Percentiles rank a stretch among this genome's conserved stretches.
Conservation (phyloP, 2,329 filamentous ascomycete genomes). For the Trichoderma sp. region DNA sequence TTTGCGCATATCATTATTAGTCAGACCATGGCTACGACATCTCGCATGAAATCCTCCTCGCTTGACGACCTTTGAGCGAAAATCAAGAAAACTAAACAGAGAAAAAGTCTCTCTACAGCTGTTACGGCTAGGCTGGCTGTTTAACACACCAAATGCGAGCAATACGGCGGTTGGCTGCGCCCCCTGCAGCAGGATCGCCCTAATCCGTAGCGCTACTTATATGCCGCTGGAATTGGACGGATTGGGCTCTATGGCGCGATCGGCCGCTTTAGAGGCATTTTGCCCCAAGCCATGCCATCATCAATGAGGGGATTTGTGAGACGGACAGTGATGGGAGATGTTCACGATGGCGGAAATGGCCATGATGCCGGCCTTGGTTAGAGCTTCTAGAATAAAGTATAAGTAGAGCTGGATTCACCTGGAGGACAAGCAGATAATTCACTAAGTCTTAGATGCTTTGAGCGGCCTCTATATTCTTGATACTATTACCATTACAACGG, state of each 20-base stretch:
- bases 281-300: conserved; percentile 10
- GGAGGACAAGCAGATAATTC: not conserved
- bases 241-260: conserved; percentile 1
- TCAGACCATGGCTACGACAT: not conserved
- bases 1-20: not conserved
- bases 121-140: not conserved
- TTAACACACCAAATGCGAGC: conserved; percentile 1
- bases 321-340: not conserved
- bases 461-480: not conserved
- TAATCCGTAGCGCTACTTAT: not conserved
- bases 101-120: not conserved
- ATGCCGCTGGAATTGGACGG: not conserved
- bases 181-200: not conserved
- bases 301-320: not conserved
- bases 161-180: conserved; percentile 3
- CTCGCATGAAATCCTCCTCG: not conserved
- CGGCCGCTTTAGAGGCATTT: not conserved
- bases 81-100: not conserved
- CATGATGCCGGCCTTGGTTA: not conserved
- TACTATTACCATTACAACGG: not conserved
- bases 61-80: not conserved
- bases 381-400: not conserved
- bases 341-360: not conserved
- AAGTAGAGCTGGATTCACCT: not conserved
- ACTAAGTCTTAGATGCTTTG: not conserved